Percentiles rank a stretch among this genome's conserved stretches.
Conservation (phyloP, 2,329 filamentous ascomycete genomes). For the Metarhizium sp. region DNA sequence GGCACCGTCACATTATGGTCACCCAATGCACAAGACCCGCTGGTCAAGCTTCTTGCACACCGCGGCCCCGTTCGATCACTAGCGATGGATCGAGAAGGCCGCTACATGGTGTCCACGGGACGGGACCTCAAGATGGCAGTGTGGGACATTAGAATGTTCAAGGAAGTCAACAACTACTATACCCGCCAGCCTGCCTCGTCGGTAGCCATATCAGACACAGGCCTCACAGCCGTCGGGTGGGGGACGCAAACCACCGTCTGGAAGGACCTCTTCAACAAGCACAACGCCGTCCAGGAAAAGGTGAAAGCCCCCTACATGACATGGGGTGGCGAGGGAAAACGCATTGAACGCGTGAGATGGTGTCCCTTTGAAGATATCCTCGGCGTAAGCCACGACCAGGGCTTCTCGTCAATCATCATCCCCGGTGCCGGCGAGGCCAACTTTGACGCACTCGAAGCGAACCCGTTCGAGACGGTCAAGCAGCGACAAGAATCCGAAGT, state of each 20-base stretch:
- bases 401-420: slow-evolving; percentile 83
- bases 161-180: slow-evolving; percentile 83
- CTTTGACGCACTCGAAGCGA: slow-evolving; percentile 86
- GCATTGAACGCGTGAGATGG: slow-evolving; percentile 75
- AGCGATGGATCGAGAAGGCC: slow-evolving; percentile 78
- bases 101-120: slow-evolving; percentile 91
- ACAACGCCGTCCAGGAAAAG: slow-evolving; percentile 61
- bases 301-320: slow-evolving; percentile 84
- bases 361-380: slow-evolving; percentile 93
- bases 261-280: slow-evolving; percentile 79
- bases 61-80: slow-evolving; percentile 78
- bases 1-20: slow-evolving; percentile 94
- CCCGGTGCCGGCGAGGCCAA: slow-evolving; percentile 96
- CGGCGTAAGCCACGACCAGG: slow-evolving; percentile 72
- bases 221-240: slow-evolving; percentile 82
- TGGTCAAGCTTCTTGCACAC: slow-evolving; percentile 88
- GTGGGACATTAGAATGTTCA: slow-evolving; percentile 93
- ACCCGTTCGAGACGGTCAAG: slow-evolving; percentile 89
- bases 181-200: slow-evolving; percentile 74
- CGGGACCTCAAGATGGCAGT: slow-evolving; percentile 89
- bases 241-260: slow-evolving; percentile 84
- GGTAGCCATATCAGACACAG: slow-evolving; percentile 80
- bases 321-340: slow-evolving; percentile 80
- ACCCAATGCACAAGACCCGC: slow-evolving; percentile 74
- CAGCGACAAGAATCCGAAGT: slow-evolving; percentile 92